Evolutionary conservation across 148 eudicot species (phyloP).

Genomic region (Chenopodium quinoa): DNA sequence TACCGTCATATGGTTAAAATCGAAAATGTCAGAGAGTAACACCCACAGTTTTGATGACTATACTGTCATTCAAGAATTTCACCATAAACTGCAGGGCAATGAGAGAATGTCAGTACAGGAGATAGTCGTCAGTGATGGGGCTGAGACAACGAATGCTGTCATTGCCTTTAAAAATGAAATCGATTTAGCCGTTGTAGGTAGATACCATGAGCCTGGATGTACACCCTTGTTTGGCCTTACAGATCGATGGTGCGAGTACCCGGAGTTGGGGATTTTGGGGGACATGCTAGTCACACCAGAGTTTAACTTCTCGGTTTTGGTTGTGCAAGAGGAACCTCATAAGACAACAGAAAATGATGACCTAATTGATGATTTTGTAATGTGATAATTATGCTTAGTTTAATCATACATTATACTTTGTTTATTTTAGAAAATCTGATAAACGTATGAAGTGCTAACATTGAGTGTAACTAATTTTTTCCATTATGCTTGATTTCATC

Average conservation of each 20-base stretch:
- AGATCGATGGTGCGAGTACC: constrained; percentile 22
- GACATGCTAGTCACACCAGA: constrained; percentile 19
- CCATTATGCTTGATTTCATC: neutral
- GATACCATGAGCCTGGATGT: constrained; percentile 16
- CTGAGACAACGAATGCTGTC: constrained; percentile 15
- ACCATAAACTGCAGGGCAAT: neutral
- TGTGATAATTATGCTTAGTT: neutral
- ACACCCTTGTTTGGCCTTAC: constrained; percentile 21
- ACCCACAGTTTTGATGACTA: constrained; percentile 18
- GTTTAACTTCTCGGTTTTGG: constrained; percentile 23
- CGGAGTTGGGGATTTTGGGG: constrained; percentile 29
- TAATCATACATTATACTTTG: too few relatives aligned
- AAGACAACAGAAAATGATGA: neutral
- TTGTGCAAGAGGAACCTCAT: constrained; percentile 32
- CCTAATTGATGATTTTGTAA: constrained; percentile 10
- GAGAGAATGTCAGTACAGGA: constrained; percentile 18
- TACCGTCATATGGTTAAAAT: constrained; percentile 29
- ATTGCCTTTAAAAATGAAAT: constrained; percentile 10
- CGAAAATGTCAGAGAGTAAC: neutral
- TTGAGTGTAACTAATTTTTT: neutral
- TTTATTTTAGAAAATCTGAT: neutral
- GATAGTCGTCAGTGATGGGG: constrained; percentile 20
- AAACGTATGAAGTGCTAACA: neutral
- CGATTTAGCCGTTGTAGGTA: constrained; percentile 26
- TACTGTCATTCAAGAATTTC: constrained; percentile 23